Conservation (phyloP, 2,329 filamentous ascomycete genomes). For the Penicillium sp. region DNA sequence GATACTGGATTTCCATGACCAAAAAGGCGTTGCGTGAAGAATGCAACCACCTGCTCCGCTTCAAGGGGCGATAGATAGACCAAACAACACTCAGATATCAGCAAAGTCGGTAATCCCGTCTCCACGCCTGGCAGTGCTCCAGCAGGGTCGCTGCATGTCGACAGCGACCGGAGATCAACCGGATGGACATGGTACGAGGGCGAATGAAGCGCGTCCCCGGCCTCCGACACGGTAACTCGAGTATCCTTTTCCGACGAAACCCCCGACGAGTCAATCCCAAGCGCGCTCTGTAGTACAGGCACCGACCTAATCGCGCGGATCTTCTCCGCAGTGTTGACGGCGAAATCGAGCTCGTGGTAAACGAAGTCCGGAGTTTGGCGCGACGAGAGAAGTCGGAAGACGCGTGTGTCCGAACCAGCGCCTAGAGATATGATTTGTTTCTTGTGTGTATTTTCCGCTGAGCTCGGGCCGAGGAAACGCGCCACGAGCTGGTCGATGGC, state of each 20-base stretch:
- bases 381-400: conserved; percentile 67
- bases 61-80: conserved; percentile 74
- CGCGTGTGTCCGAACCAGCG: conserved; percentile 88
- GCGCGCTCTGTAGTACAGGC: conserved; percentile 31
- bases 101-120: conserved; percentile 68
- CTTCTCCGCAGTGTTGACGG: conserved; percentile 69
- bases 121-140: conserved; percentile 49
- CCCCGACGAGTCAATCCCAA: conserved; percentile 31
- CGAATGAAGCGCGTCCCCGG: conserved; percentile 48
- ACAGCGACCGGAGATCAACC: conserved; percentile 67
- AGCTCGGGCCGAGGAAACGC: conserved; percentile 60
- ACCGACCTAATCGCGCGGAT: conserved; percentile 46
- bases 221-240: conserved; percentile 38
- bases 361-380: conserved; percentile 52
- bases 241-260: conserved; percentile 15
- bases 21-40: conserved; percentile 59
- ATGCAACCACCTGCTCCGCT: conserved; percentile 63
- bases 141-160: conserved; percentile 7
- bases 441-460: conserved; percentile 24
- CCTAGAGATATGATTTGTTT: conserved; percentile 87
- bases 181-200: conserved; percentile 58
- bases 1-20: conserved; percentile 29
- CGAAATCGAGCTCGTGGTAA: conserved; percentile 94
- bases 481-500: conserved; percentile 77
- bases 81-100: conserved; percentile 94